These are phyloP conservation scores for Fusarium sp. DNA, from an alignment of 2,329 filamentous ascomycete species.

Conservation along the genomic window DNA sequence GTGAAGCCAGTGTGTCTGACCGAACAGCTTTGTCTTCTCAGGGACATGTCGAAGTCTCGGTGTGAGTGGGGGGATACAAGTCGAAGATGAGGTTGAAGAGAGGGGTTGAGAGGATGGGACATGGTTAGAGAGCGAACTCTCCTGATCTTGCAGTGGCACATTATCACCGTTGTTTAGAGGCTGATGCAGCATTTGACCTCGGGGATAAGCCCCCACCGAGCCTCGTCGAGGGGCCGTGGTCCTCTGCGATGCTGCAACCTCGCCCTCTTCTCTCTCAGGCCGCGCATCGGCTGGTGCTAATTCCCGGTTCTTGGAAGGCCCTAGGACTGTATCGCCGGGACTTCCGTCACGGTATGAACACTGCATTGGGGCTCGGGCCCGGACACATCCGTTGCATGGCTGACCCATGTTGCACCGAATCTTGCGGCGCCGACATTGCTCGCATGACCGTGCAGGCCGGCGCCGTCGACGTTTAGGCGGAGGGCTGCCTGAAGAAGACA, in stretches of 20 bases:
- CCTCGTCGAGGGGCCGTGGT: slow-evolving; percentile 1
- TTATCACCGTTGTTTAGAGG: slow-evolving; percentile 6
- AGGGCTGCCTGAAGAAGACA: slow-evolving; percentile 19
- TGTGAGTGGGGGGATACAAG: slow-evolving; percentile 40
- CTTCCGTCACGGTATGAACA: slow-evolving; percentile 46
- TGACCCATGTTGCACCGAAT: slow-evolving; percentile 43
- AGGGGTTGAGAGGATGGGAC: neutral
- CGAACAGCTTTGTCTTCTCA: slow-evolving; percentile 49
- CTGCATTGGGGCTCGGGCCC: slow-evolving; percentile 43
- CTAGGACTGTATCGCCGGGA: slow-evolving; percentile 1
- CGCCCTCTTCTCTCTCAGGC: slow-evolving; percentile 11
- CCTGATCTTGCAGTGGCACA: slow-evolving; percentile 5
- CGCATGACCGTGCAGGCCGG: slow-evolving; percentile 45
- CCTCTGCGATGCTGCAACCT: neutral
- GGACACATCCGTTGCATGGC: slow-evolving; percentile 45
- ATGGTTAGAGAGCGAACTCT: neutral
- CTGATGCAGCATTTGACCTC: slow-evolving; percentile 18
- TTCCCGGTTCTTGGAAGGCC: neutral
- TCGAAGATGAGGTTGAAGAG: slow-evolving; percentile 17
- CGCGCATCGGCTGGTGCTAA: slow-evolving; percentile 3
- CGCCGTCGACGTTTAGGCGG: slow-evolving; percentile 44
- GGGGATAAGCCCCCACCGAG: slow-evolving; percentile 25
- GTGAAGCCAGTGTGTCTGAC: slow-evolving; percentile 49
- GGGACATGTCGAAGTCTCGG: slow-evolving; percentile 47
- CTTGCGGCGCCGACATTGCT: slow-evolving; percentile 48